phyloP scores from a whole-genome alignment of 2,329 filamentous ascomycete species.

The Cordyceps pruinosa region DNA sequence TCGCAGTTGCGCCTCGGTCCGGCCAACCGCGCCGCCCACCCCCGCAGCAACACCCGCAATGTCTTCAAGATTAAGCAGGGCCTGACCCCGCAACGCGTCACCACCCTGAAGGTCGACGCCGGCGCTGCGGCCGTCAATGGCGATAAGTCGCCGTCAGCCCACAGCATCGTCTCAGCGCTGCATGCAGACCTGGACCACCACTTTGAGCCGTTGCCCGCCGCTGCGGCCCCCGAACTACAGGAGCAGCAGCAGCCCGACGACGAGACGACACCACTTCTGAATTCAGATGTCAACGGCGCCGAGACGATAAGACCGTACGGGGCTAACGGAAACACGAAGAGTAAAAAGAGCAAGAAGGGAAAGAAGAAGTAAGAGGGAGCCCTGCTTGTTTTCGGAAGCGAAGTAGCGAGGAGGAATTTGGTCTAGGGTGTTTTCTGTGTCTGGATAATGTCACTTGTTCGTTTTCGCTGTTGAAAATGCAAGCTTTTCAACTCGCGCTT shows the following conservation, averaged over 20 bases:
- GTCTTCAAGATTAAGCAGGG: conserved; percentile 61
- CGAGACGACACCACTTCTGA: conserved; percentile 27
- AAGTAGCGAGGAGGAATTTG: no score
- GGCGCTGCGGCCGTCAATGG: not conserved
- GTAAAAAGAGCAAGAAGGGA: conserved; percentile 24
- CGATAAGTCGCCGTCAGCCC: not conserved
- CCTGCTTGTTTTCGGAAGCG: not conserved
- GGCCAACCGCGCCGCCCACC: conserved; percentile 59
- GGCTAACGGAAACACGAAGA: conserved; percentile 8
- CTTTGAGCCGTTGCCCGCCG: conserved; percentile 16
- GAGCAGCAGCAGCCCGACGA: conserved; percentile 9
- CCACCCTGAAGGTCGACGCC: conserved; percentile 14
- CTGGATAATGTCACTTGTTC: no score
- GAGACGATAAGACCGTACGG: conserved; percentile 14
- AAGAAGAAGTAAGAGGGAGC: conserved; percentile 27
- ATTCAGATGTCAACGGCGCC: conserved; percentile 21
- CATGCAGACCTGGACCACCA: conserved; percentile 3
- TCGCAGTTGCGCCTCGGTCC: conserved; percentile 60
- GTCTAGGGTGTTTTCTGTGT: no score
- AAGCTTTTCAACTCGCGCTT: not conserved
- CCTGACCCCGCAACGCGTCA: conserved; percentile 18
- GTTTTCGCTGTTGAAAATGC: not conserved
- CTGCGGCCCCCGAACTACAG: not conserved
- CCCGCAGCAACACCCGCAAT: conserved; percentile 51
- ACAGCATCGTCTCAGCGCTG: conserved; percentile 1